Percentiles rank a stretch among this genome's conserved stretches.
phyloP scores from a whole-genome alignment of 805 yeast species.

The Yamadazyma endophytica region DNA sequence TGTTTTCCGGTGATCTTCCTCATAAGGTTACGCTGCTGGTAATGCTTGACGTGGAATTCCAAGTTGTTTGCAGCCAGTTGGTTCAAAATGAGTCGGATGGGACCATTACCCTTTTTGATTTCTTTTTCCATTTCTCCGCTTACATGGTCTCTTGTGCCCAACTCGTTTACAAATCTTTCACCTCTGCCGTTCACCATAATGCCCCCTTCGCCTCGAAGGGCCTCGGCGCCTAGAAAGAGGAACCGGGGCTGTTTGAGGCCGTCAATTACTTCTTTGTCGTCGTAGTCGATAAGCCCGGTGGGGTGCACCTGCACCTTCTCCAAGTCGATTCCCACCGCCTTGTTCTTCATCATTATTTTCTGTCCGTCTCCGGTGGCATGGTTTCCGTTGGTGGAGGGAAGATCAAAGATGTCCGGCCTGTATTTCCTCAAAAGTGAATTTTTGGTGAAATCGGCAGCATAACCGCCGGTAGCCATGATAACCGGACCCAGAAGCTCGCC shows the following conservation, averaged over 20 bases:
- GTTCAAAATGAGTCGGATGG: constrained; percentile 49
- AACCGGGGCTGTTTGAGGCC: constrained; percentile 44
- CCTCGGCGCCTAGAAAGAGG: constrained; percentile 61
- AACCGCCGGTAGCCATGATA: constrained; percentile 62
- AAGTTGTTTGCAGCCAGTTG: constrained; percentile 42
- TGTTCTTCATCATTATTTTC: constrained; percentile 46
- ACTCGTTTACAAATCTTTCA: constrained; percentile 56
- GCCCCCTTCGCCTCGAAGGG: constrained; percentile 65
- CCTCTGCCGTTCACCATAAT: constrained; percentile 49
- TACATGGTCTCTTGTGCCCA: constrained; percentile 58
- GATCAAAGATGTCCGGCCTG: constrained; percentile 53
- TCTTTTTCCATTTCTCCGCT: constrained; percentile 52
- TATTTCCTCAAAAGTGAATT: constrained; percentile 50
- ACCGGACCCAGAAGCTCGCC: constrained; percentile 49
- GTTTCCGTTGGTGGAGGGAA: constrained; percentile 58
- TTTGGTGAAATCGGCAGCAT: constrained; percentile 58
- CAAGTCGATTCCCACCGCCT: constrained; percentile 57
- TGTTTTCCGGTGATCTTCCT: constrained; percentile 40
- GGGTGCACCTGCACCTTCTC: constrained; percentile 69
- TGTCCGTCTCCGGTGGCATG: constrained; percentile 66
- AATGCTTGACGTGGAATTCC: constrained; percentile 52
- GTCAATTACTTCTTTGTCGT: constrained; percentile 39
- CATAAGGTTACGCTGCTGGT: constrained; percentile 54
- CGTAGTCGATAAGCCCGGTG: constrained; percentile 53
- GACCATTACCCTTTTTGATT: constrained; percentile 34